Percentiles rank a stretch among this genome's conserved stretches.
phyloP scores from a whole-genome alignment of 768 basidiomycete genomes.

The Lactarius tabidus region DNA sequence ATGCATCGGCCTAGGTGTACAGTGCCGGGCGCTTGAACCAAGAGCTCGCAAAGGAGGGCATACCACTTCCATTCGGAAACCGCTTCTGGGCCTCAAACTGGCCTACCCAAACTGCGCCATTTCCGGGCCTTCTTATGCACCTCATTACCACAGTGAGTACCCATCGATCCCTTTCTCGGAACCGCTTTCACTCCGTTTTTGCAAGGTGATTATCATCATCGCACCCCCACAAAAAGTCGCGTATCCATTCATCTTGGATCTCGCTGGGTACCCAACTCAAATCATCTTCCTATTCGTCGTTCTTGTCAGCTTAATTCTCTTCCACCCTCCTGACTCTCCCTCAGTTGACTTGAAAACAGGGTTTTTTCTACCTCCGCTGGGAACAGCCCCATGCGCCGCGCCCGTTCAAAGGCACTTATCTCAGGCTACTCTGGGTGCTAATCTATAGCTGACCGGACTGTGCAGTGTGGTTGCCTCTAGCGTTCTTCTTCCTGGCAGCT shows the following conservation, averaged over 20 bases:
- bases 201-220: constrained; percentile 48
- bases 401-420: constrained; percentile 44
- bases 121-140: constrained; percentile 54
- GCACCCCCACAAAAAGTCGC: constrained; percentile 49
- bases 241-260: constrained; percentile 59
- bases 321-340: neutral
- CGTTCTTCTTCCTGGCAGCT: constrained; percentile 51
- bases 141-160: constrained; percentile 46
- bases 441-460: constrained; percentile 28
- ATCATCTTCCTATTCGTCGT: constrained; percentile 56
- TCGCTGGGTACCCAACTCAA: constrained; percentile 50
- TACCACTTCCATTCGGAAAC: constrained; percentile 58
- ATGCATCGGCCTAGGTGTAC: constrained; percentile 40
- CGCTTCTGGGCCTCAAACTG: constrained; percentile 60
- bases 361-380: constrained; percentile 55
- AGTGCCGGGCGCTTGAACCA: constrained; percentile 51
- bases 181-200: neutral
- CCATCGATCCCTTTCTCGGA: neutral
- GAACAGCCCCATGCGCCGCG: constrained; percentile 42
- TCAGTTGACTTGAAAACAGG: constrained; percentile 31
- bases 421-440: neutral
- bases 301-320: constrained; percentile 36
- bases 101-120: constrained; percentile 54
- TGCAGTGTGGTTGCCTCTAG: constrained; percentile 53
- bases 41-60: constrained; percentile 59